Evolutionary conservation across 331 rosid genomes (phyloP).

Genomic region (Malus hybrid): DNA sequence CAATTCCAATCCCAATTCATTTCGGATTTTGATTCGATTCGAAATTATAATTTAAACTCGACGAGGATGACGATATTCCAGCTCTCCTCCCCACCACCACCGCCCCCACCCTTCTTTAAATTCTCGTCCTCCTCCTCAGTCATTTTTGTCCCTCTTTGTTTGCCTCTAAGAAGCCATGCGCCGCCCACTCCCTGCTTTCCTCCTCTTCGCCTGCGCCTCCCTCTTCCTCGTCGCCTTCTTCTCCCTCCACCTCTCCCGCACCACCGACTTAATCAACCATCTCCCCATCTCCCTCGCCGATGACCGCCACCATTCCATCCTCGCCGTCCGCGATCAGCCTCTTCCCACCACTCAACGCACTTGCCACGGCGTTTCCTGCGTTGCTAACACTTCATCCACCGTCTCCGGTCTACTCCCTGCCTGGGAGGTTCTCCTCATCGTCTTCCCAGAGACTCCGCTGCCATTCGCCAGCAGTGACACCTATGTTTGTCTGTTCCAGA

Average conservation of each 20-base stretch:
- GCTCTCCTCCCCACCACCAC: no score
- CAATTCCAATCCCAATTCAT: no score
- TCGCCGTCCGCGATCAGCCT: no score
- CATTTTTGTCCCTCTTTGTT: not conserved
- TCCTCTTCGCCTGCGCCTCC: no score
- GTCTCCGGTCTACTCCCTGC: constrained; percentile 48
- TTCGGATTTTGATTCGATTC: no score
- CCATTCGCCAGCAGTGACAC: not conserved
- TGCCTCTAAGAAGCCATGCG: constrained; percentile 26
- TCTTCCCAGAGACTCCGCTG: constrained; percentile 15
- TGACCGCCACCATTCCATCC: no score
- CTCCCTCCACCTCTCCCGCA: no score
- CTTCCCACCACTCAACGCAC: constrained; percentile 2
- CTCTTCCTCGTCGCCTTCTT: no score
- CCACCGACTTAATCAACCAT: no score
- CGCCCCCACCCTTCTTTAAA: not conserved
- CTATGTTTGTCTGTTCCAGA: constrained; percentile 41
- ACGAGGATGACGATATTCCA: no score
- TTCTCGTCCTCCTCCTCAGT: not conserved
- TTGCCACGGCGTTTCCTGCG: constrained; percentile 40
- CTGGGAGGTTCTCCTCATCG: constrained; percentile 58
- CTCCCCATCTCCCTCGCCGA: not conserved
- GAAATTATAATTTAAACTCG: no score
- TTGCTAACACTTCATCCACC: constrained; percentile 10
- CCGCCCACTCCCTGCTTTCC: no score